Base-by-base conservation (phyloP, 2,329 filamentous ascomycete genomes). In the Thermoascus crustaceus region DNA sequence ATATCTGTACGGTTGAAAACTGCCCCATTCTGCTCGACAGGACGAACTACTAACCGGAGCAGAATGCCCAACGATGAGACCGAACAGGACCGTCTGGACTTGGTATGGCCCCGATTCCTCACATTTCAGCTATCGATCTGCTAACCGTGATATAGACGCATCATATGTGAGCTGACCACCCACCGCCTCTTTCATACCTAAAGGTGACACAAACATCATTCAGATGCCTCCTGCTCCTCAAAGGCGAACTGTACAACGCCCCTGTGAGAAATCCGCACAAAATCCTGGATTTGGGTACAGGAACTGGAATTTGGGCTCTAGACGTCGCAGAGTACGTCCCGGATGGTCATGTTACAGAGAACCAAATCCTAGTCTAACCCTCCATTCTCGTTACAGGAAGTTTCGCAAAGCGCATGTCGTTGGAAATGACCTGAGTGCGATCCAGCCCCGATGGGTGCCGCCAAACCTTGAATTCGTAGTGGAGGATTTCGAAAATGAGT, bases 401-500 rank as follows among this genome's bases (percentile, higher is more conserved):
- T 24, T 10, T 24, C 22, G 9, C 22, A 11, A 24, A 24, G 22
- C 22, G 11, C 22, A 24, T 11, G 22, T 39, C 19, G 6, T 50
- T 44, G 49, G 48, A 7, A 49, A 46, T 11, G 52, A 52, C 37
- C 33, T 54, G 8, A 48, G 43, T 10, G 42, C 50, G 6, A 54
- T 49, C 20, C 50, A 53, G 25, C 50, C 47, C 21, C 18, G 36
- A 11, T 35, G 68, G 48, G 64, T 79, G 8, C 77, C 75, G 10
- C 66, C 71, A 7, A 80, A 80, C 48, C 66, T 75, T n/a, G 65
- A 64, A 5, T 80, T 80, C 57, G 62, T 78, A 39, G 67, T 82
- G 7, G 77, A 81, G 46, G 76, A 81, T 48, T 69, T 71, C 33
- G 74, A 79, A 43, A 64, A 72, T 30, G 66, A 73, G 6, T 82